Base-by-base conservation (phyloP, 2,329 filamentous ascomycete genomes). In the Nothopassalora personata region DNA sequence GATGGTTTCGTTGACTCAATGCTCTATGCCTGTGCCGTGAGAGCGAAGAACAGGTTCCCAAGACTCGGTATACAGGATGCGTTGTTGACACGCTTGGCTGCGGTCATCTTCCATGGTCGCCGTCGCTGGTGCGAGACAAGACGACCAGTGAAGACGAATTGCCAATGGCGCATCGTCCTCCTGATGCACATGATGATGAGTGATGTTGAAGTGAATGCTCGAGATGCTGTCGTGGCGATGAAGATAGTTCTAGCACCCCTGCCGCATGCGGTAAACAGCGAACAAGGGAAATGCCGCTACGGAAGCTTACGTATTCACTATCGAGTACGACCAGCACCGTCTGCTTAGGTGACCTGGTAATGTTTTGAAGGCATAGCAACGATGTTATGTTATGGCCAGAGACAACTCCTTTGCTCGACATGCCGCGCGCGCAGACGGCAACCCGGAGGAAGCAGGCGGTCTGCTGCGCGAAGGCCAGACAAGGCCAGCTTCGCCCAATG, bases 361-460 rank as follows among this genome's bases (percentile, higher is more conserved):
- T 19, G 28, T 34, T 28, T 2, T 33, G 7, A 31, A n/a, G 39
- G n/a, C 15, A 33, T 45, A 59, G 65, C 64, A 61, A 72, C 68
- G 63, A 73, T 72, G 71, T 67, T 63, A 71, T 71, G 71, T 67
- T 59, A 73, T 73, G 71, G 71, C 69, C 67, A 68, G 64, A 64
- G 70, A 72, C 63, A 67, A 60, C 59, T 58, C 59, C 58, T 63
- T 52, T 58, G 61, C 62, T 62, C 66, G 64, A 59, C 62, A 68
- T 49, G 58, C 59, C 59, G 64, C 60, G 55, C 65, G 61, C 48
- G 66, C 64, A 30, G 64, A 58, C 30, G 59, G 53, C 62, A 63
- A 63, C 53, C 59, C 59, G 45, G 64, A 69, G 55, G 70, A 72
- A 57, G 64, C 66, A 43, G 65, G 68, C 43, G 66, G 65, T 34